Percentiles rank a stretch among this genome's conserved stretches.
Conservation (phyloP, 257 asterid species). For the Solanum stenotomum region DNA sequence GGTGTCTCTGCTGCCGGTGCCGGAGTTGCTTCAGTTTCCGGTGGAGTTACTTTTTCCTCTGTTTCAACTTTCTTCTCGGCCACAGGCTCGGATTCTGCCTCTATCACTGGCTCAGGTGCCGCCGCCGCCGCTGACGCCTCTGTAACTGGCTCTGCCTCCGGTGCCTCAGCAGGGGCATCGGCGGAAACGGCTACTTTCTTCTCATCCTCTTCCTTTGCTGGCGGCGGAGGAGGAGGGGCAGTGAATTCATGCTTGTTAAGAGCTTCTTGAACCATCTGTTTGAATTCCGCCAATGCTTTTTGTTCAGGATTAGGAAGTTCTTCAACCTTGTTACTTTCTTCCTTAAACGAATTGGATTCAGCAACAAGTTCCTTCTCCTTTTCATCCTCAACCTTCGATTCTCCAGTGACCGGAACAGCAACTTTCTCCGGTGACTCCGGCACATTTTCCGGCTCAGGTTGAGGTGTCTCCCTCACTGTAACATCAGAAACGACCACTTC, state of each 20-base stretch:
- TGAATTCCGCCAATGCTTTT: slow-evolving; percentile 87
- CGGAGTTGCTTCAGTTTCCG: slow-evolving; percentile 9
- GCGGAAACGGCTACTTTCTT: slow-evolving; percentile 29
- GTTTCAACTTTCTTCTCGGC: slow-evolving; percentile 2
- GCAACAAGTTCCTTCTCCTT: slow-evolving; percentile 21
- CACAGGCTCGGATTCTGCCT: slow-evolving; percentile 7
- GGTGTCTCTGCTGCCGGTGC: neutral
- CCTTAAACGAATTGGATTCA: slow-evolving; percentile 74
- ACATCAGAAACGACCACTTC: slow-evolving; percentile 48
- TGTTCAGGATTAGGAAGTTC: slow-evolving; percentile 84
- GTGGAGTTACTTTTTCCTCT: slow-evolving; percentile 8
- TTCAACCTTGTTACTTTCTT: slow-evolving; percentile 81
- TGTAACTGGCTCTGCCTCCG: slow-evolving; percentile 23
- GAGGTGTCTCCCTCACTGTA: slow-evolving; percentile 34
- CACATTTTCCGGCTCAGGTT: slow-evolving; percentile 27
- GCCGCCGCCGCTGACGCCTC: neutral
- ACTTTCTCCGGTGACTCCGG: slow-evolving; percentile 17
- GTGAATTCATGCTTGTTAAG: slow-evolving; percentile 76
- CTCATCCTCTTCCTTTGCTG: slow-evolving; percentile 25
- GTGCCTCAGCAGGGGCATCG: slow-evolving; percentile 6
- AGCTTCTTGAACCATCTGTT: slow-evolving; percentile 57
- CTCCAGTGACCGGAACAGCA: neutral
- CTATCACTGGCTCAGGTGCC: slow-evolving; percentile 13
- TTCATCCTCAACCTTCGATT: slow-evolving; percentile 14
- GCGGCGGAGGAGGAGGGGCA: slow-evolving; percentile 55